phyloP scores from a whole-genome alignment of 75 land plant species.

The Selaginella moellendorffii region DNA sequence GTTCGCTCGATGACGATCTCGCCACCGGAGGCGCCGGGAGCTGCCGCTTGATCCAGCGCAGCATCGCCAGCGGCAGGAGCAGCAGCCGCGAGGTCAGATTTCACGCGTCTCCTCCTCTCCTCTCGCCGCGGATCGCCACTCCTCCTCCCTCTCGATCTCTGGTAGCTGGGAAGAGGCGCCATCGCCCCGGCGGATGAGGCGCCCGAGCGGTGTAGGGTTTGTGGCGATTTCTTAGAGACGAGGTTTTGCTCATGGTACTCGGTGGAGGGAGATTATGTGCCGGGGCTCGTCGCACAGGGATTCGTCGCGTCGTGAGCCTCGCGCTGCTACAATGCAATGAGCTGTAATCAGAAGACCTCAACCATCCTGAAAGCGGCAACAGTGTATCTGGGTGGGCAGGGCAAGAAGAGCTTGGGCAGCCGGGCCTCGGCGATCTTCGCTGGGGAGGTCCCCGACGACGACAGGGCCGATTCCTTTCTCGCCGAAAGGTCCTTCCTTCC shows the following conservation, averaged over 20 bases:
- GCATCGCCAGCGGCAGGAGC: too few species aligned
- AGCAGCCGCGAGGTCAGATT: too few species aligned
- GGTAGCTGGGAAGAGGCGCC: too few species aligned
- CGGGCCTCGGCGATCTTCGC: neutral
- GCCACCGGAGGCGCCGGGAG: too few species aligned
- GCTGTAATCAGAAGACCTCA: conserved; percentile 23
- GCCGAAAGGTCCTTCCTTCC: neutral
- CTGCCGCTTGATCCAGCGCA: too few species aligned
- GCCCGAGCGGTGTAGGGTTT: conserved; percentile 2
- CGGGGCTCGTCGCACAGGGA: too few species aligned
- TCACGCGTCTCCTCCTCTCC: too few species aligned
- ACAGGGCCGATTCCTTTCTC: neutral
- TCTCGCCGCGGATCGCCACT: too few species aligned
- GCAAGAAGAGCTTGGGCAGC: conserved; percentile 12
- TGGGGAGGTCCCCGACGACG: neutral
- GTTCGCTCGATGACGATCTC: too few species aligned
- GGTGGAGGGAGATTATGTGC: neutral
- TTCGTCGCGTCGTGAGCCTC: neutral
- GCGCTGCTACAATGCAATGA: conserved; percentile 25
- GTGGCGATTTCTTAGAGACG: too few species aligned
- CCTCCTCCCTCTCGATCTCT: too few species aligned
- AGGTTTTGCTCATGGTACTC: neutral
- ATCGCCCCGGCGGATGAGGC: too few species aligned
- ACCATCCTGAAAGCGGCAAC: conserved; percentile 27
- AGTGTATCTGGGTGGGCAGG: conserved; percentile 17